Conservation (phyloP, 768 basidiomycete genomes). For the Naganishia kalamii region DNA sequence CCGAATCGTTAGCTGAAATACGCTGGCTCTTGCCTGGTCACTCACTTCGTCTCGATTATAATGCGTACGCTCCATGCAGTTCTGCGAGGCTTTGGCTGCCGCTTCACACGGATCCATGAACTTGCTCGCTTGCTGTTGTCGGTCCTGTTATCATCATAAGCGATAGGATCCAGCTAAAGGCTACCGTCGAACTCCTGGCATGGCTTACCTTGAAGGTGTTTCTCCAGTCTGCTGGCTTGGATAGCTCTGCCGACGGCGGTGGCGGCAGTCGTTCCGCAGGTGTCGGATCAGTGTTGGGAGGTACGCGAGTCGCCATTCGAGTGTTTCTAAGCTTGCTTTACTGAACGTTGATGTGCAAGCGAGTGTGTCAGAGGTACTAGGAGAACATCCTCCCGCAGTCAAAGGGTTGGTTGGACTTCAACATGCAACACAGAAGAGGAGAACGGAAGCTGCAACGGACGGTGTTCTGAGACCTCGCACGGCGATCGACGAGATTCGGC, state of each 20-base stretch:
- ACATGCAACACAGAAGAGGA: too few relatives aligned
- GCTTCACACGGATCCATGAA: slow-evolving; percentile 45
- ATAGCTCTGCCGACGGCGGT: slow-evolving; percentile 31
- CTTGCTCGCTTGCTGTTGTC: slow-evolving; percentile 27
- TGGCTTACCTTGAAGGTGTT: slow-evolving; percentile 40
- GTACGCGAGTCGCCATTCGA: slow-evolving; percentile 34
- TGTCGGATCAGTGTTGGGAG: slow-evolving; percentile 35
- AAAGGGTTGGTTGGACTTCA: too few relatives aligned
- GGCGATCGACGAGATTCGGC: too few relatives aligned
- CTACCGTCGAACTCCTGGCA: not conserved
- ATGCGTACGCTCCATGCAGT: slow-evolving; percentile 43
- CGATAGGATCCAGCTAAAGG: slow-evolving; percentile 12
- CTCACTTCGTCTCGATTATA: slow-evolving; percentile 45
- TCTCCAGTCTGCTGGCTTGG: slow-evolving; percentile 42
- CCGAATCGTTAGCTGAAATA: not conserved
- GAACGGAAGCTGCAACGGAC: too few relatives aligned
- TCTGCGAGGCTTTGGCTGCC: slow-evolving; percentile 40
- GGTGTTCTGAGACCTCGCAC: too few relatives aligned
- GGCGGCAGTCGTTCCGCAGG: slow-evolving; percentile 27
- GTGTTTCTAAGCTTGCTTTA: not conserved
- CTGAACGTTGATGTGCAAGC: too few relatives aligned
- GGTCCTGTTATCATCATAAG: slow-evolving; percentile 17
- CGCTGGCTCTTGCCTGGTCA: not conserved
- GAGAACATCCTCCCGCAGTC: too few relatives aligned
- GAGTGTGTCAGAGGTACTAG: too few relatives aligned